phyloP scores from a whole-genome alignment of 495 filamentous ascomycete species.

The Trichoderma gamsii region DNA sequence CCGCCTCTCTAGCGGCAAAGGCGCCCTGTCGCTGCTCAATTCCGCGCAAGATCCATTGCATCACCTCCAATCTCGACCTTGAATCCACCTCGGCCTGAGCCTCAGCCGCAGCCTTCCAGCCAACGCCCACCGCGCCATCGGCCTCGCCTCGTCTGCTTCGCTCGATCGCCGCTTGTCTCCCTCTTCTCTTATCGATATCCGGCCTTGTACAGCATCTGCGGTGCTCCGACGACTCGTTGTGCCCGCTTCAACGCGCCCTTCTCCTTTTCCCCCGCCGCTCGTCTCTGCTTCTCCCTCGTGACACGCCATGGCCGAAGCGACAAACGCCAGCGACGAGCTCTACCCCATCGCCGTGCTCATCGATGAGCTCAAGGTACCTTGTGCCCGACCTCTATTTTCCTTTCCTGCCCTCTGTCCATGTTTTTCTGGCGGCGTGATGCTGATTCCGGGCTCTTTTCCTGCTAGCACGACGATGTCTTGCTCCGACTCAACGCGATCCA shows the following conservation, averaged over 20 bases:
- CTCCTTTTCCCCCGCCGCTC: constrained; percentile 17
- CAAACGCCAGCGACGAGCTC: constrained; percentile 79
- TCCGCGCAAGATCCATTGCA: constrained; percentile 1
- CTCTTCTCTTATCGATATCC: not conserved
- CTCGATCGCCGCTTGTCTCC: constrained; percentile 16
- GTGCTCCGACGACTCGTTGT: constrained; percentile 13
- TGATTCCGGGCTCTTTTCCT: not conserved
- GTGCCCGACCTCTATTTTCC: not conserved
- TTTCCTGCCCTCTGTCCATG: constrained; percentile 20
- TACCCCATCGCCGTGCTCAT: constrained; percentile 99
- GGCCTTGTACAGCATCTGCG: constrained; percentile 14
- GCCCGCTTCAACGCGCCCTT: not conserved
- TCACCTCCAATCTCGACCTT: not conserved
- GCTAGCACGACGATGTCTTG: constrained; percentile 93
- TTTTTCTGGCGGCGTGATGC: constrained; percentile 3
- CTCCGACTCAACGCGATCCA: constrained; percentile 97
- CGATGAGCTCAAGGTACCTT: constrained; percentile 89
- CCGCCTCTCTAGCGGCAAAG: constrained; percentile 1
- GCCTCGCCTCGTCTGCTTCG: constrained; percentile 11
- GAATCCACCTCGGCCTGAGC: not conserved
- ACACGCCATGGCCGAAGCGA: constrained; percentile 50
- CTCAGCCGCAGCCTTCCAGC: no score
- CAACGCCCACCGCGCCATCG: not conserved
- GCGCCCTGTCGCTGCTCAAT: constrained; percentile 5
- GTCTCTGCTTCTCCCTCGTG: constrained; percentile 18